phyloP scores from a whole-genome alignment of 306 rosid genomes.

The Arachis stenosperma region DNA sequence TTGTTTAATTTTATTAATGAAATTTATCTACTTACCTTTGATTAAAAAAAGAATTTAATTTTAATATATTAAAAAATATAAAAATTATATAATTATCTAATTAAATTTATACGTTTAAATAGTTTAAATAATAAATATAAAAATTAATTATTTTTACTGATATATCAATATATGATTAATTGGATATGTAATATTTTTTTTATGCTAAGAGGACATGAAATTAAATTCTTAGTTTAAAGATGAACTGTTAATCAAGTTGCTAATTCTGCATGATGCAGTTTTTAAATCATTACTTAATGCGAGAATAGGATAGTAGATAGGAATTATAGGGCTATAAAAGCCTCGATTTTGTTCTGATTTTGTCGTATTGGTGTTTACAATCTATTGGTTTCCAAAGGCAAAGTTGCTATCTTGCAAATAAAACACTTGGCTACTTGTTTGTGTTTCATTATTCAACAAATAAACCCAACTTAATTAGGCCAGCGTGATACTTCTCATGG shows the following conservation, averaged over 20 bases:
- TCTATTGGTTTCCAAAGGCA: constrained; percentile 37
- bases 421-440: constrained; percentile 29
- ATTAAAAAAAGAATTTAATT: too few relatives aligned
- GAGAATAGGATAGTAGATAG: constrained; percentile 34
- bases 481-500: constrained; percentile 25
- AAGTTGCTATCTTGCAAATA: constrained; percentile 22
- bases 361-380: constrained; percentile 22
- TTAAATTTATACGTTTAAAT: too few relatives aligned
- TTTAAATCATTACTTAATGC: constrained; percentile 5
- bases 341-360: constrained; percentile 40
- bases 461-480: constrained; percentile 8
- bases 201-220: too few relatives aligned
- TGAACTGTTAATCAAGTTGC: constrained; percentile 29
- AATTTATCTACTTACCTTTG: too few relatives aligned
- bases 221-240: neutral
- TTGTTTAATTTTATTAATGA: too few relatives aligned
- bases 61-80: too few relatives aligned
- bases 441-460: constrained; percentile 22
- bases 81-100: too few relatives aligned
- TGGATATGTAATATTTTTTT: too few relatives aligned
- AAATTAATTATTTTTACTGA: too few relatives aligned
- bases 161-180: too few relatives aligned
- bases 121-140: too few relatives aligned
- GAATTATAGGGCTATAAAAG: constrained; percentile 33
- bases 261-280: constrained; percentile 7